Evolutionary conservation across 495 filamentous ascomycete genomes (phyloP).

Genomic region (Bacidia rubella): DNA sequence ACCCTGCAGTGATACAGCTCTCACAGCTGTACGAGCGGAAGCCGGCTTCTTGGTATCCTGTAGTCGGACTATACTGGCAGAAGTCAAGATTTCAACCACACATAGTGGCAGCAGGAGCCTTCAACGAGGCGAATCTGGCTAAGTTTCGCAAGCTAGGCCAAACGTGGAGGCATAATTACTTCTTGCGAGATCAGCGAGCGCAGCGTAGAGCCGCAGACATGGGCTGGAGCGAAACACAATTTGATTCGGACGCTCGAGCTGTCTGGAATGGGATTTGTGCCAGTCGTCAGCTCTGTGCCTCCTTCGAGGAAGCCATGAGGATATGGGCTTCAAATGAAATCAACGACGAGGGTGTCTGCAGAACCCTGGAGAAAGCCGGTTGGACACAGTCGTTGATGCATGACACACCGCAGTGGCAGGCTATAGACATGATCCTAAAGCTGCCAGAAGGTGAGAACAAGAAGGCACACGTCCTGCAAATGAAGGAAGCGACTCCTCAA

Average conservation of each 20-base stretch:
- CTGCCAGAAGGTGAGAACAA: slow-evolving; percentile 6
- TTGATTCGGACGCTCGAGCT: too few relatives aligned
- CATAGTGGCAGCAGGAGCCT: neutral
- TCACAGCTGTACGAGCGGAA: too few relatives aligned
- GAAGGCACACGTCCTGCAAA: neutral
- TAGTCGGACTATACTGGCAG: neutral
- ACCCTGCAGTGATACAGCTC: too few relatives aligned
- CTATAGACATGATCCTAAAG: neutral
- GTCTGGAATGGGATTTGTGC: too few relatives aligned
- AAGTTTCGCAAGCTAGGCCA: neutral
- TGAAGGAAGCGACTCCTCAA: neutral
- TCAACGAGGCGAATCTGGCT: neutral
- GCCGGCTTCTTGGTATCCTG: too few relatives aligned
- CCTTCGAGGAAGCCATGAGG: neutral
- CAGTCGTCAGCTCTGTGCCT: neutral
- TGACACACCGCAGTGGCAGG: neutral
- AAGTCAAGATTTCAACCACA: neutral
- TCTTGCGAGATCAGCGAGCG: neutral
- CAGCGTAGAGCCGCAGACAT: neutral
- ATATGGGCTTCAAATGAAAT: neutral
- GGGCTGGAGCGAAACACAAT: too few relatives aligned
- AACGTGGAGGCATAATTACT: neutral
- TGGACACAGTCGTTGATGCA: neutral
- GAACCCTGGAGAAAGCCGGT: neutral
- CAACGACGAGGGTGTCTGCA: neutral